Conservation (phyloP, 2,329 filamentous ascomycete genomes). For the Spiromastix sp. region DNA sequence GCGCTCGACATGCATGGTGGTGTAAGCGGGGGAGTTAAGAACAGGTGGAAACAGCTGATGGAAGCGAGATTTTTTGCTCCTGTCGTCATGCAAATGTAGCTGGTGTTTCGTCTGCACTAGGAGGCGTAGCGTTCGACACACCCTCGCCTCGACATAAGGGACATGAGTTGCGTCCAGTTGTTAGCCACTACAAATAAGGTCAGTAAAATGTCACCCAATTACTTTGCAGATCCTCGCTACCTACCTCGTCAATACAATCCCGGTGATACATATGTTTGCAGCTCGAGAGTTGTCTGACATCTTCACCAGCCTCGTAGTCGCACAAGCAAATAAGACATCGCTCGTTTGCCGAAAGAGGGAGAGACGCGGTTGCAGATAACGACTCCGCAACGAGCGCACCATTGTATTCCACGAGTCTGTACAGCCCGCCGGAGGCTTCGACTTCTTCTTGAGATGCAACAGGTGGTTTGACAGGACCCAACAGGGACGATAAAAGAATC, state of each 20-base stretch:
- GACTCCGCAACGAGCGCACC: conserved; percentile 38
- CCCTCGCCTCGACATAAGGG: conserved; percentile 51
- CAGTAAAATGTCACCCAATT: too few relatives aligned
- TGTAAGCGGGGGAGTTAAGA: not conserved
- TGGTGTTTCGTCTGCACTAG: conserved; percentile 1
- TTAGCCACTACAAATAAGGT: conserved; percentile 48
- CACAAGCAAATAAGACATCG: conserved; percentile 57
- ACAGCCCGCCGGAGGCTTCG: conserved; percentile 51
- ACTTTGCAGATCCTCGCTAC: conserved; percentile 14
- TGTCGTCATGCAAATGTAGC: too few relatives aligned
- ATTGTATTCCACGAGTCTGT: conserved; percentile 38
- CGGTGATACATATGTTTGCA: conserved; percentile 59
- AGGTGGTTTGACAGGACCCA: conserved; percentile 58
- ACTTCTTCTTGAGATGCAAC: conserved; percentile 57
- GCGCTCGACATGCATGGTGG: not conserved
- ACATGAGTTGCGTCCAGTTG: conserved; percentile 55
- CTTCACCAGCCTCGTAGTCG: conserved; percentile 53
- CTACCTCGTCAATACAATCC: conserved; percentile 60
- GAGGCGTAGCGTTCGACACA: conserved; percentile 37
- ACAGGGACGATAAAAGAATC: conserved; percentile 55
- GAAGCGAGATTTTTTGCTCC: too few relatives aligned
- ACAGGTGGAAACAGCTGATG: not conserved
- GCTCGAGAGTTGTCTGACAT: conserved; percentile 49
- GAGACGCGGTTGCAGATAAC: conserved; percentile 21
- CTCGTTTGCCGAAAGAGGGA: conserved; percentile 37